Conservation (phyloP, 2,329 filamentous ascomycete species). For the Cryphonectria naterciae region DNA sequence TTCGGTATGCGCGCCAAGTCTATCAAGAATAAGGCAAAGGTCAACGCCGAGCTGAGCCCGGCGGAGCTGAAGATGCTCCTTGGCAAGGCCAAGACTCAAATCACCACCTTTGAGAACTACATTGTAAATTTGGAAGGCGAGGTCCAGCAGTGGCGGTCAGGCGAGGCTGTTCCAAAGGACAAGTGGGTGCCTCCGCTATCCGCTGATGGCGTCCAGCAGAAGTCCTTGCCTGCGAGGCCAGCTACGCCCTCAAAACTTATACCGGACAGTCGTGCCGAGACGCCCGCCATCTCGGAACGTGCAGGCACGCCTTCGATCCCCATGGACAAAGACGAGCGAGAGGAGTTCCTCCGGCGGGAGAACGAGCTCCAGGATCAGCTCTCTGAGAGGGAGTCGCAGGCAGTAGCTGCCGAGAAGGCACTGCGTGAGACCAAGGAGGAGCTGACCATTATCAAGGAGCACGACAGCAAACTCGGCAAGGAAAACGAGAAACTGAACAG, state of each 20-base stretch:
- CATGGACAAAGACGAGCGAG: conserved; percentile 93
- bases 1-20: conserved; percentile 97
- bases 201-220: conserved; percentile 53
- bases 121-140: conserved; percentile 83
- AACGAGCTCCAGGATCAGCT: conserved; percentile 98
- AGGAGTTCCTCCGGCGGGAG: conserved; percentile 92
- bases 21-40: conserved; percentile 99
- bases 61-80: conserved; percentile 91
- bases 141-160: conserved; percentile 83
- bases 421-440: conserved; percentile 86
- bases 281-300: conserved; percentile 73
- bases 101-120: conserved; percentile 86
- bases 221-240: conserved; percentile 51
- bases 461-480: conserved; percentile 79
- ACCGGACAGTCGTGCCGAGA: conserved; percentile 64
- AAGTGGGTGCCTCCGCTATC: conserved; percentile 76
- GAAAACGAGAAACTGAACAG: conserved; percentile 86
- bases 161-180: conserved; percentile 87
- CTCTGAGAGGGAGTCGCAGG: conserved; percentile 85
- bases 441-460: conserved; percentile 81
- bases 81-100: conserved; percentile 88
- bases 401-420: conserved; percentile 77
- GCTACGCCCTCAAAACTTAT: conserved; percentile 57
- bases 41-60: conserved; percentile 96
- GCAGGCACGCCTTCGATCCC: conserved; percentile 85